These are phyloP conservation scores for Claviceps sp. DNA, from an alignment of 2,329 filamentous ascomycete species.

Conservation along the genomic window DNA sequence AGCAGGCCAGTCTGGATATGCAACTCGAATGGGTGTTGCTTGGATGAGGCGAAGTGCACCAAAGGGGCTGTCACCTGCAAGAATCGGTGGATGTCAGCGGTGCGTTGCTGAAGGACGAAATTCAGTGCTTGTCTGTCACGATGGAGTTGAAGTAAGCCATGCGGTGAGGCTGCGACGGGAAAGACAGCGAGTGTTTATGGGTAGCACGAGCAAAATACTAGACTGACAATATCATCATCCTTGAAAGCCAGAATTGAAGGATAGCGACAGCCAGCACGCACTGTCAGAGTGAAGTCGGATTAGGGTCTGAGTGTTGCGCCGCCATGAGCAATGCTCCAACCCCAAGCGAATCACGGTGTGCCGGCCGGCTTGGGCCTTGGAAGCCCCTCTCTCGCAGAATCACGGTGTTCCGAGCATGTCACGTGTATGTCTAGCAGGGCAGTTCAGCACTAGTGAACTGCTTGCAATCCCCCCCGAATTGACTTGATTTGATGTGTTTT, in stretches of 20 bases:
- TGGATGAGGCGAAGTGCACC: neutral
- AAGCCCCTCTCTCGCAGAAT: neutral
- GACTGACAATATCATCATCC: neutral
- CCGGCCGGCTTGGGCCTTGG: neutral
- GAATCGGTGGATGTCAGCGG: neutral
- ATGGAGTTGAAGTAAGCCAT: neutral
- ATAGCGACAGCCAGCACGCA: neutral
- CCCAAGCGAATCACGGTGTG: neutral
- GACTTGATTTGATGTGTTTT: neutral
- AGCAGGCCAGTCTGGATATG: neutral
- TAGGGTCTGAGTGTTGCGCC: neutral
- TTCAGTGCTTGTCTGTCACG: neutral
- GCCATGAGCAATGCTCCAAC: neutral
- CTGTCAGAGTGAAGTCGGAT: neutral
- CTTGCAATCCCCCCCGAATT: neutral
- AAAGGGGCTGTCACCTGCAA: neutral
- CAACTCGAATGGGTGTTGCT: neutral
- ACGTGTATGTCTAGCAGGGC: neutral
- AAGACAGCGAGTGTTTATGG: neutral
- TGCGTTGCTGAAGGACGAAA: neutral
- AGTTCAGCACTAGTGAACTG: neutral
- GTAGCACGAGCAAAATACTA: neutral
- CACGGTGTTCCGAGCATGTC: neutral
- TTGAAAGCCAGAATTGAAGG: neutral
- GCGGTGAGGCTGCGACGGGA: neutral